Evolutionary conservation across 768 basidiomycete species (phyloP), one percentile per base, ranked within the genome.

Genomic region (Xerocomellus chrysenteron): DNA sequence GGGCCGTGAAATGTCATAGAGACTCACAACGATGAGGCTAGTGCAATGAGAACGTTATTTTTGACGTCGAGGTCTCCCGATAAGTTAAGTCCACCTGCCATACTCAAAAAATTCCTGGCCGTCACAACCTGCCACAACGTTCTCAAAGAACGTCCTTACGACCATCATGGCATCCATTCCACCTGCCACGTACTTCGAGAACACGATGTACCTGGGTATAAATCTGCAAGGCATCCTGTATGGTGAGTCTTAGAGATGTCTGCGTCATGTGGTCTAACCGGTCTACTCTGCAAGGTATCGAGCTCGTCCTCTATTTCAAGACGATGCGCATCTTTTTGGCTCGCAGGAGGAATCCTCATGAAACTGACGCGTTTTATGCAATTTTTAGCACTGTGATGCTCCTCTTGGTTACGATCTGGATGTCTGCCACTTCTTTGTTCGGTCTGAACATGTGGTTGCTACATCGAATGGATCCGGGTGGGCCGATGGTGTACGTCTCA

Each of bases 361-460:
- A 7, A 48, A 54, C 42, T 0, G 56, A 57, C 39, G 13, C 28
- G 3, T 57, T 65, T 41, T 62, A 60, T 35, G 56, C 52, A 40
- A 24, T 52, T 16, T 65, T 65, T n/a, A 62, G 57, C 33, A 59
- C n/a, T 5, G 45, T 44, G 13, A 47, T 69, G 45, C 45, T 46
- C 1, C 56, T 69, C 16, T 55, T 72, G 1, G 64, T 60, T 61
- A 69, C 73, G 1, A 51, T 70, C 11, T 70, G 65, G 47, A 51
- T 67, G 16, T 11, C 4, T 33, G 4, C 10, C 11, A 11, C 32
- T 11, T 33, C 32, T 1, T 70, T 68, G 6, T 64, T 37, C 16
- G 65, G 65, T 3, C 57, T 69, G 48, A 47, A 63, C 37, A 63
- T 68, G 56, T 76, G 75, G 75, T 58, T 76, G 13, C 57, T 65